Conservation (phyloP, 2,329 filamentous ascomycete species). For the Arthroderma sp. region DNA sequence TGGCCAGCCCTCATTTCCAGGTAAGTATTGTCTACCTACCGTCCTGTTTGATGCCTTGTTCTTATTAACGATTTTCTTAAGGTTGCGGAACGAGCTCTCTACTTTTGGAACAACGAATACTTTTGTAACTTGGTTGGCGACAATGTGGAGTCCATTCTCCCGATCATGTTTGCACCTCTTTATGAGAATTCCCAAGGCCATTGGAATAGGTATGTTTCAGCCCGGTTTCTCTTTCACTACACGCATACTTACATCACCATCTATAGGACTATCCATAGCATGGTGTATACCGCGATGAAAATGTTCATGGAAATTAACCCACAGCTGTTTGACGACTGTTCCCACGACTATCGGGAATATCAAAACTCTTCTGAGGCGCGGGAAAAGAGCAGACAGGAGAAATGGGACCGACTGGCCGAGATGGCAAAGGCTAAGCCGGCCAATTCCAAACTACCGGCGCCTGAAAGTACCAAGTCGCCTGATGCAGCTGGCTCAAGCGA, state of each 20-base stretch:
- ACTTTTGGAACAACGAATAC: slow-evolving; percentile 99
- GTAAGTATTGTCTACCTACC: slow-evolving; percentile 26
- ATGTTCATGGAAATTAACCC: slow-evolving; percentile 99
- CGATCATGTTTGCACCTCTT: slow-evolving; percentile 97
- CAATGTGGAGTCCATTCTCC: slow-evolving; percentile 94
- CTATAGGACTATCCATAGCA: slow-evolving; percentile 89
- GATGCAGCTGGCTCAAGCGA: slow-evolving; percentile 43
- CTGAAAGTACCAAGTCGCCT: slow-evolving; percentile 29
- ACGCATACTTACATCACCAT: slow-evolving; percentile 23
- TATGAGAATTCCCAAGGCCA: slow-evolving; percentile 99
- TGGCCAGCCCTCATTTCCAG: slow-evolving; percentile 97
- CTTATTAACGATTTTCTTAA: slow-evolving; percentile 22
- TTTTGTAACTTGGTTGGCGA: slow-evolving; percentile 99
- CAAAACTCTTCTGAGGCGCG: slow-evolving; percentile 84
- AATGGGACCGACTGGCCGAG: slow-evolving; percentile 78
- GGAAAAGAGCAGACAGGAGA: slow-evolving; percentile 67
- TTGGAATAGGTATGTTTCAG: slow-evolving; percentile 72
- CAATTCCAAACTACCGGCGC: slow-evolving; percentile 20
- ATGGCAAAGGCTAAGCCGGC: slow-evolving; percentile 61
- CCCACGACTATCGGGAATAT: slow-evolving; percentile 92
- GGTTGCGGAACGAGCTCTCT: slow-evolving; percentile 90
- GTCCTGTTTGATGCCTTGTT: not conserved
- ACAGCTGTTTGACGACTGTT: slow-evolving; percentile 95
- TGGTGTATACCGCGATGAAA: slow-evolving; percentile 99
- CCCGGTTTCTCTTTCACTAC: not conserved